Conservation (phyloP, 176 grass and related monocot genomes). For the Tillandsia fasciculata region DNA sequence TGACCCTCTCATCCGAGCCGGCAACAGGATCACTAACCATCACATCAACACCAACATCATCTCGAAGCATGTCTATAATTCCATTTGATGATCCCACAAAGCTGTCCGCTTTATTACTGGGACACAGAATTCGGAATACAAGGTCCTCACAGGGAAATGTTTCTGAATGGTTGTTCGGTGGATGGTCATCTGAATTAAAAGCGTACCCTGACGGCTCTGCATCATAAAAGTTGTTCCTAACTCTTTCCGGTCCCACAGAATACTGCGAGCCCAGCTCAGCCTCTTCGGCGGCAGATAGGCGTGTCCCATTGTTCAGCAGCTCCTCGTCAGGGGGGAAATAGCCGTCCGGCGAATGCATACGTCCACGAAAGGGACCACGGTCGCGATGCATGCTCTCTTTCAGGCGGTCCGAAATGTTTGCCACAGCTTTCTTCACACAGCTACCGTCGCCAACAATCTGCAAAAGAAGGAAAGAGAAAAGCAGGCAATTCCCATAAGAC, state of each 20-base stretch:
- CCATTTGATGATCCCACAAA: slow-evolving; percentile 50
- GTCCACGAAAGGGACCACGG: slow-evolving; percentile 59
- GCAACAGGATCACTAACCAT: slow-evolving; percentile 55
- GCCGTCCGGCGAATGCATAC: slow-evolving; percentile 63
- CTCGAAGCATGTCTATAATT: slow-evolving; percentile 69
- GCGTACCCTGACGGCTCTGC: slow-evolving; percentile 58
- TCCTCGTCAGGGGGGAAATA: slow-evolving; percentile 55
- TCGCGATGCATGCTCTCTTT: slow-evolving; percentile 95
- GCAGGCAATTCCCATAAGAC: no score
- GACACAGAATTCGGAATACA: slow-evolving; percentile 93
- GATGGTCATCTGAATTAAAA: slow-evolving; percentile 69
- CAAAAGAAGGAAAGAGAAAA: slow-evolving; percentile 3
- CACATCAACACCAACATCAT: slow-evolving; percentile 85
- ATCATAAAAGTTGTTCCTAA: slow-evolving; percentile 38
- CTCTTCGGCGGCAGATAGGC: slow-evolving; percentile 51
- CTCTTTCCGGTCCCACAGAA: slow-evolving; percentile 32
- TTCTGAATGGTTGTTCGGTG: slow-evolving; percentile 42
- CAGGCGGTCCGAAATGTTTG: slow-evolving; percentile 65
- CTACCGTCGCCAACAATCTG: slow-evolving; percentile 83
- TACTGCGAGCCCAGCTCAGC: slow-evolving; percentile 22
- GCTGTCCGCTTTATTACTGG: slow-evolving; percentile 62
- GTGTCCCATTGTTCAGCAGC: slow-evolving; percentile 35
- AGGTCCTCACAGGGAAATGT: slow-evolving; percentile 46
- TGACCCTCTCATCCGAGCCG: slow-evolving; percentile 69
- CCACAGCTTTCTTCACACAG: slow-evolving; percentile 81